Evolutionary conservation across 345 rosid genomes (phyloP), one percentile per base, ranked within the genome.

Genomic region (Bruguiera gymnorhiza): DNA sequence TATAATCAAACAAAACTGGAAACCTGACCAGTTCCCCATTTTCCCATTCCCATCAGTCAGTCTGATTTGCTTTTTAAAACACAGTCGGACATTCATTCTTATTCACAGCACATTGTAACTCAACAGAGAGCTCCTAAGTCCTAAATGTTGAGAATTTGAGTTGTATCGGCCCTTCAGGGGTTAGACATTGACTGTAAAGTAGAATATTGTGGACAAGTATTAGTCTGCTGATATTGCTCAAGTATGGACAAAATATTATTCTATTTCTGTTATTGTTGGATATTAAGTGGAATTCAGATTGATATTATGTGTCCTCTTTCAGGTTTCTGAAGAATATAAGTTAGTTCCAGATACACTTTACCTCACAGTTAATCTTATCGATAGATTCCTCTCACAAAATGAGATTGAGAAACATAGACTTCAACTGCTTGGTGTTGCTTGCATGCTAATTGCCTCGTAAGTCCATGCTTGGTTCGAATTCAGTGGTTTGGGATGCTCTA

Each of bases 361-460:
- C 83, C 96, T 94, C 68, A 83, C 98, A 8, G 97, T 92, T 63
- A 89, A 86, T 82, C 92, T 94, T 75, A 85, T 91, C 51, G 98
- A 94, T 78, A 86, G 96, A 50, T 89, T 86, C 84, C 88, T 94
- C 63, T 91, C 98, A 23, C 83, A 76, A 57, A 86, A 74, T 73
- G 79, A 61, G 71, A 76, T 94, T 65, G 86, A 84, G 75, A 94
- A 88, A 78, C 97, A 89, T 72, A 84, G 88, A 76, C 97, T 94
- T 62, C 98, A 94, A 80, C 84, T 94, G 67, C 86, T 94, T 68
- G 98, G 98, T 69, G 97, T 88, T 75, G 66, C 96, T 70, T 91
- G 97, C 92, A 87, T 94, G 98, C 86, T 91, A 72, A 89, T 94
- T 79, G 90, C 98, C 74, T 89, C 98, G 98, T 94, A 88, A 89